phyloP scores from a whole-genome alignment of 2,329 filamentous ascomycete genomes.

The Beauveria brongniartii region DNA sequence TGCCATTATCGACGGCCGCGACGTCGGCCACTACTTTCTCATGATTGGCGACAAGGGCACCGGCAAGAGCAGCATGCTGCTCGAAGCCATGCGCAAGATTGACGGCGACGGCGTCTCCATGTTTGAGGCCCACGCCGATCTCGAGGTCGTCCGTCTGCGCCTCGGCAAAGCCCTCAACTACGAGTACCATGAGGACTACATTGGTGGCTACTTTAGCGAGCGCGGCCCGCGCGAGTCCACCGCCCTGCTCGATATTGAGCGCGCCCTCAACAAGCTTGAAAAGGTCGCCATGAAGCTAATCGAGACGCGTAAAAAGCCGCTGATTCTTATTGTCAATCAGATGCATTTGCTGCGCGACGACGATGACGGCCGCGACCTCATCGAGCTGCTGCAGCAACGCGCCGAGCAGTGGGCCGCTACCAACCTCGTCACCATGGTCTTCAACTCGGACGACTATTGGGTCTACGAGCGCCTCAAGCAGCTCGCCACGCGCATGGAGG shows the following conservation, averaged over 20 bases:
- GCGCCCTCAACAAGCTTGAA: constrained; percentile 94
- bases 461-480: constrained; percentile 92
- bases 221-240: constrained; percentile 86
- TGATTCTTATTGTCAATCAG: constrained; percentile 92
- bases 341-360: constrained; percentile 87
- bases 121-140: constrained; percentile 92
- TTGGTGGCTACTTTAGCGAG: constrained; percentile 92
- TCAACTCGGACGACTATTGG: constrained; percentile 98
- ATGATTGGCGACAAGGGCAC: constrained; percentile 93
- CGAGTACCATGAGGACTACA: constrained; percentile 96
- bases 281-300: constrained; percentile 79
- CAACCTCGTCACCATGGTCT: constrained; percentile 82
- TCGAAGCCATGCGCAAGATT: constrained; percentile 91
- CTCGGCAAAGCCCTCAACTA: constrained; percentile 92
- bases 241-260: constrained; percentile 87
- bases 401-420: constrained; percentile 95
- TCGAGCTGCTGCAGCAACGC: constrained; percentile 90
- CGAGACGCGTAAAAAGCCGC: constrained; percentile 52
- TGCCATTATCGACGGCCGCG: constrained; percentile 66
- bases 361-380: constrained; percentile 82
- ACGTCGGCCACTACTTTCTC: constrained; percentile 79
- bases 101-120: constrained; percentile 85
- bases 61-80: constrained; percentile 91
- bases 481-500: constrained; percentile 89
- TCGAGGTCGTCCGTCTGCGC: constrained; percentile 89